Evolutionary conservation across 495 filamentous ascomycete genomes (phyloP), one percentile per base, ranked within the genome.

Genomic region (Podospora australis): DNA sequence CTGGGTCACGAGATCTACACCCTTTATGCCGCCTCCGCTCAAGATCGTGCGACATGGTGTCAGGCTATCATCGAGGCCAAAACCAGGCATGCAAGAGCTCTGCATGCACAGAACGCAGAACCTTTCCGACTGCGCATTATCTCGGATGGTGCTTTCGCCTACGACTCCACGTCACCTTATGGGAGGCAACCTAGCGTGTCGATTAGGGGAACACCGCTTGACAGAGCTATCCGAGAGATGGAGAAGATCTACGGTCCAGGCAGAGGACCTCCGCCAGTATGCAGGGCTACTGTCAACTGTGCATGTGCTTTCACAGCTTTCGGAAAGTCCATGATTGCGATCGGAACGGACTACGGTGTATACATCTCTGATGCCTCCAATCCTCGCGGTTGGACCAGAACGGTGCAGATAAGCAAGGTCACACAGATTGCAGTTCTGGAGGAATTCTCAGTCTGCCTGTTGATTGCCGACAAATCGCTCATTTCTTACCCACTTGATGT

Each of bases 401-500:
- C 86, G 11, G 90, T 96, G 25, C 75, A 78, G 45, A 79, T 82
- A 48, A 66, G 63, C 39, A 79, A 81, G 44, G 92, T 98, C 10
- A 91, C 94, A 2, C 92, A 98, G 66, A 84, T 98, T 43, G 84
- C 92, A 1, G 88, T 97, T 2, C 78, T 97, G 30, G 92, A 98
- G 60, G 94, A 97, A 41, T 97, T 96, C 68, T 90, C 85, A 40
- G 75, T 96, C 38, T 87, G 95, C 57, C 74, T 98, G 17, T 77
- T 97, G 38, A 86, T 98, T 50, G 77, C 91, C 0, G 94, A 98
- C 59, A 88, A 89, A 54, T 83, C 87, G 14, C 74, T 98, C 40
- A 89, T 96, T 48, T 90, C 94, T 8, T 96, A 96, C 57, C 92
- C 95, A 40, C 80, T 98, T 16, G 92, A 98, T 60, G 81, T 88